Base-by-base conservation (phyloP, 257 asterid species). In the Petunia secreta region DNA sequence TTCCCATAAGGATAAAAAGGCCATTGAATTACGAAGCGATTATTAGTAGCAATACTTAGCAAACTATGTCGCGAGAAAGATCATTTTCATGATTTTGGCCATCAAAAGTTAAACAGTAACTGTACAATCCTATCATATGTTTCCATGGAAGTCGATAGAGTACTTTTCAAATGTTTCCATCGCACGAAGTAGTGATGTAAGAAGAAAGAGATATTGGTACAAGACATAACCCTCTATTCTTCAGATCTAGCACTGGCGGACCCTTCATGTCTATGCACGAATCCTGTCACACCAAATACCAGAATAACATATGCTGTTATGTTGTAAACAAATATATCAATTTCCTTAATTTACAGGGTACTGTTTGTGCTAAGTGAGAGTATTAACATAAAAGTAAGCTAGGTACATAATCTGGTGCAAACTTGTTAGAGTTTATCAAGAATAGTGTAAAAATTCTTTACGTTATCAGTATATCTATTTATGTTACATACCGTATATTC, bases 151-250 rank as follows among this genome's bases (percentile, higher is more conserved):
- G 77, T 73, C 41, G 25, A 46, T 69, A 43, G 59, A 69, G 41
- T 48, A 50, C 34, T 50, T 34, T 34, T 73, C 62, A 25, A 5
- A 50, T 37, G 62, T 73, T 73, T 73, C 77, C 46, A 25, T 73
- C 77, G 16, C 62, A 73, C 25, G 77, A 77, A 74, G 81, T 38
- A 52, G 84, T 77, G 25, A 85, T 80, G 80, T 77, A 85, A 0
- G 86, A 85, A 9, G 84, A 67, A 55, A 85, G 44, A 73, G 85
- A 75, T 62, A 69, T 55, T 63, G 88, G 88, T 37, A 83, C 86
- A 60, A 85, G 86, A 77, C 88, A 83, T 52, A 83, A 53, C 57
- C 88, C 86, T 83, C 83, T 85, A 66, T 85, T 83, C 53, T 53
- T 67, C n/a, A 85, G 86, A 52, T 85, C 85, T n/a, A 69, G 11